phyloP scores from a whole-genome alignment of 2,329 filamentous ascomycete species.

The Chaetomium globosum region DNA sequence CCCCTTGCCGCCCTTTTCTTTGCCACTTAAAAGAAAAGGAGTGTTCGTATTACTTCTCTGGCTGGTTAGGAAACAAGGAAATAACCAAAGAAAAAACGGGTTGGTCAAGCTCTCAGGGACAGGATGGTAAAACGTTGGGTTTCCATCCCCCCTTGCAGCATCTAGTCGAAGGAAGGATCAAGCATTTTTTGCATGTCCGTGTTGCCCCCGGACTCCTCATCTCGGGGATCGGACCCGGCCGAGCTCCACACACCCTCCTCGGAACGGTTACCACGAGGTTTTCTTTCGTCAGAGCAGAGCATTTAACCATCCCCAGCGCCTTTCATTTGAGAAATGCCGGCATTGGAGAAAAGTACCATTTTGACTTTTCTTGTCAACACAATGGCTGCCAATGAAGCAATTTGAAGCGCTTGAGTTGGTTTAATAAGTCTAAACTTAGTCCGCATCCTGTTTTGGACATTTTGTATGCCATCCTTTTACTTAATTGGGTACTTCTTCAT shows the following conservation, averaged over 20 bases:
- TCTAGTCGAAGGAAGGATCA: background rate
- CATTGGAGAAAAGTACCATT: background rate
- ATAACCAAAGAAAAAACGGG: too few species aligned
- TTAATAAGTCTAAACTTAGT: background rate
- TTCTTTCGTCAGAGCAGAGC: background rate
- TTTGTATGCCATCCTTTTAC: background rate
- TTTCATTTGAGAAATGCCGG: constrained; percentile 7
- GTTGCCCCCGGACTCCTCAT: background rate
- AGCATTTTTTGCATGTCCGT: background rate
- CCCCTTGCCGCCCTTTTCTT: background rate
- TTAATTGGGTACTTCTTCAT: background rate
- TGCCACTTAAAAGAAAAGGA: too few species aligned
- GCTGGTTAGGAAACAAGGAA: too few species aligned
- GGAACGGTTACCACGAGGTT: background rate
- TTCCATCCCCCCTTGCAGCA: background rate
- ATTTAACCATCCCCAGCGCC: constrained; percentile 3
- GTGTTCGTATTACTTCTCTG: too few species aligned
- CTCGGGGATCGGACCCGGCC: constrained; percentile 17
- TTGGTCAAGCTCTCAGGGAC: too few species aligned
- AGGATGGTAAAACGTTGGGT: too few species aligned
- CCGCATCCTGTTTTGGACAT: background rate
- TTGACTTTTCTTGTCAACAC: background rate
- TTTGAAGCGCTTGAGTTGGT: background rate
- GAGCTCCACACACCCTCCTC: constrained; percentile 15
- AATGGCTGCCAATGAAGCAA: background rate